These are phyloP conservation scores for Butyriboletus loyo DNA, from an alignment of 768 basidiomycete species.

Conservation along the genomic window DNA sequence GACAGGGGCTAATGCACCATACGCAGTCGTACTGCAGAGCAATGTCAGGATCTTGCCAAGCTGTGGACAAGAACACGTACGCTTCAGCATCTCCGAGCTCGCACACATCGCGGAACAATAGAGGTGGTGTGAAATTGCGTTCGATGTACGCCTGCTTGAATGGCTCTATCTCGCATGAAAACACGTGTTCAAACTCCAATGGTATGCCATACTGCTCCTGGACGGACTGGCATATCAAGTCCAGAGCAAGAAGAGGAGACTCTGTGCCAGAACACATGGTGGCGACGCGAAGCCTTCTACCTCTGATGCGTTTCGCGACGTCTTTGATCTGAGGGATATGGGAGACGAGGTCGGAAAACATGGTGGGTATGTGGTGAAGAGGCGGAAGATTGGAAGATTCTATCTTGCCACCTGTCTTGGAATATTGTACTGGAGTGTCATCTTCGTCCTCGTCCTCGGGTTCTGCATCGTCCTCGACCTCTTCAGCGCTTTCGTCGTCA, in stretches of 20 bases:
- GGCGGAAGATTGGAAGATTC: constrained; percentile 74
- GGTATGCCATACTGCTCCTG: constrained; percentile 60
- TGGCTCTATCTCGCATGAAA: constrained; percentile 96
- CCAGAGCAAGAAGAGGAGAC: constrained; percentile 87
- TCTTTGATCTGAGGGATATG: constrained; percentile 62
- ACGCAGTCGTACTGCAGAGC: constrained; percentile 75
- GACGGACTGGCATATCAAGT: constrained; percentile 76
- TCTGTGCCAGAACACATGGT: constrained; percentile 99
- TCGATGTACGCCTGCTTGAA: constrained; percentile 99
- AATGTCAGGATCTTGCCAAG: background rate
- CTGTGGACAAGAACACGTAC: constrained; percentile 41
- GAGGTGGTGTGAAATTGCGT: constrained; percentile 88
- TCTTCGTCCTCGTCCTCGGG: constrained; percentile 30
- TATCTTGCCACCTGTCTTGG: constrained; percentile 35
- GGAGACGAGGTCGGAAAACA: constrained; percentile 73
- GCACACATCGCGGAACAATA: constrained; percentile 92
- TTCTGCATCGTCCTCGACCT: constrained; percentile 36
- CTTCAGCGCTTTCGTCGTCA: constrained; percentile 30
- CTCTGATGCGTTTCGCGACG: constrained; percentile 63
- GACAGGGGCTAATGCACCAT: constrained; percentile 80
- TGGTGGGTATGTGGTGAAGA: constrained; percentile 64
- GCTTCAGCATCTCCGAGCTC: constrained; percentile 79
- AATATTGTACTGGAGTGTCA: constrained; percentile 32
- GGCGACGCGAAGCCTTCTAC: constrained; percentile 86
- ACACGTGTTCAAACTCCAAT: constrained; percentile 84